phyloP scores from a whole-genome alignment of 2,329 filamentous ascomycete genomes.

The Fusarium sarcochroum region DNA sequence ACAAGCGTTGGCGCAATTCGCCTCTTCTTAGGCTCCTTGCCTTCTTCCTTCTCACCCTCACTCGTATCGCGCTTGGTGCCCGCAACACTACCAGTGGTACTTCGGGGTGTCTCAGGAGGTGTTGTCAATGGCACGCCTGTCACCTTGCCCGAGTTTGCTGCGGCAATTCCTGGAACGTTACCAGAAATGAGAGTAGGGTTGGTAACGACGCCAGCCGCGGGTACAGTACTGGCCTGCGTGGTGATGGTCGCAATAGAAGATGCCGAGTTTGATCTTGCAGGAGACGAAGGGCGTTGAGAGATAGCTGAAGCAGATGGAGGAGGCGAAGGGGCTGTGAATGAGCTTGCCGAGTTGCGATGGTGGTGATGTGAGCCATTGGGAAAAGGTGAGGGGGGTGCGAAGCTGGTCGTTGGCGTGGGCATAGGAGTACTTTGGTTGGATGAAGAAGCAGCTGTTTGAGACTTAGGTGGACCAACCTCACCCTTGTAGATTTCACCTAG shows the following conservation, averaged over 20 bases:
- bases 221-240: slow-evolving; percentile 69
- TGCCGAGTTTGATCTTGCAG: slow-evolving; percentile 86
- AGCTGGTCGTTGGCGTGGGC: slow-evolving; percentile 77
- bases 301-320: slow-evolving; percentile 69
- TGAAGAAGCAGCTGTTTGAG: slow-evolving; percentile 58
- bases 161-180: slow-evolving; percentile 81
- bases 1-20: slow-evolving; percentile 78
- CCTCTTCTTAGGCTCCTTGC: slow-evolving; percentile 74
- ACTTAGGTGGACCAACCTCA: slow-evolving; percentile 68
- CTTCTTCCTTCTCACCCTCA: slow-evolving; percentile 68
- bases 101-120: slow-evolving; percentile 86
- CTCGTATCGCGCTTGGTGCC: slow-evolving; percentile 71
- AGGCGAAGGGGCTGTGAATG: slow-evolving; percentile 71
- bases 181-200: slow-evolving; percentile 85
- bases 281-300: slow-evolving; percentile 79
- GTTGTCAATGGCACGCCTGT: slow-evolving; percentile 83
- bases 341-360: slow-evolving; percentile 70
- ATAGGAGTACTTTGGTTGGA: slow-evolving; percentile 77
- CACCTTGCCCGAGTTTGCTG: slow-evolving; percentile 76
- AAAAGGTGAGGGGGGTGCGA: slow-evolving; percentile 73
- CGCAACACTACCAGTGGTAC: slow-evolving; percentile 49
- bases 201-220: slow-evolving; percentile 71
- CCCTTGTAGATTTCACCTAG: slow-evolving; percentile 85
- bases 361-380: slow-evolving; percentile 64
- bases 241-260: slow-evolving; percentile 84